Base-by-base conservation (phyloP, 306 rosid genomes). In the Geum urbanum region DNA sequence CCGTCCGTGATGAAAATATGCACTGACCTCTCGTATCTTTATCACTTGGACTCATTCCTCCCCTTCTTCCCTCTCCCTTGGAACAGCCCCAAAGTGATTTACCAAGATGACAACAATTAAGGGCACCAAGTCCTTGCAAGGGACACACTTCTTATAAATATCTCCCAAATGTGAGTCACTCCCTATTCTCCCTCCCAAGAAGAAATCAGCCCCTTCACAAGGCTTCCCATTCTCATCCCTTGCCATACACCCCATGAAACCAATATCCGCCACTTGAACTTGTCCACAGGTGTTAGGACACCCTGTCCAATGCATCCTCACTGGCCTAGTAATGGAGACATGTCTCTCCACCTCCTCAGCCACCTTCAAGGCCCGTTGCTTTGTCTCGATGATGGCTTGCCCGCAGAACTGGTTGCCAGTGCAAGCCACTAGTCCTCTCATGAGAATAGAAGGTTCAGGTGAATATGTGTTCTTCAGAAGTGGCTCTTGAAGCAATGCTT, bases 241-340 rank as follows among this genome's bases (percentile, higher is more conserved):
- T 9, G 98, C 13, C 98, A 87, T 90, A 67, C 98, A 90, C 66
- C 98, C 98, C 98, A 94, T 84, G 86, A 94, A 94, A 9, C 97
- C 98, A 48, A 94, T 90, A 74, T 94, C 98, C 48, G 97, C 98
- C 76, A 94, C 98, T 52, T 94, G 98, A 15, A 94, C 97, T 52
- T 94, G 98, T 9, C 92, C 98, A 47, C 98, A 94, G 7, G 83
- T 84, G 54, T 94, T 94, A 0, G 98, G 97, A 56, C 98, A 94
- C 1, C 97, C 98, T 0, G 98, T 94, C 98, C 98, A 94, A 71
- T 94, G 98, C 98, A 94, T 94, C 70, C 98, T 81, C 80, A 90
- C 90, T 0, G 92, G 92, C 48, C 67, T 79, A 7, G 84, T 77
- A 72, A 94, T 87, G 1, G 89, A 64, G 72, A 94, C 96, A 9